A percentile compares a stretch with the other conserved stretches of the same genome.
Evolutionary conservation across 805 yeast species (phyloP).

Genomic region (Wickerhamiella sergipiensis): DNA sequence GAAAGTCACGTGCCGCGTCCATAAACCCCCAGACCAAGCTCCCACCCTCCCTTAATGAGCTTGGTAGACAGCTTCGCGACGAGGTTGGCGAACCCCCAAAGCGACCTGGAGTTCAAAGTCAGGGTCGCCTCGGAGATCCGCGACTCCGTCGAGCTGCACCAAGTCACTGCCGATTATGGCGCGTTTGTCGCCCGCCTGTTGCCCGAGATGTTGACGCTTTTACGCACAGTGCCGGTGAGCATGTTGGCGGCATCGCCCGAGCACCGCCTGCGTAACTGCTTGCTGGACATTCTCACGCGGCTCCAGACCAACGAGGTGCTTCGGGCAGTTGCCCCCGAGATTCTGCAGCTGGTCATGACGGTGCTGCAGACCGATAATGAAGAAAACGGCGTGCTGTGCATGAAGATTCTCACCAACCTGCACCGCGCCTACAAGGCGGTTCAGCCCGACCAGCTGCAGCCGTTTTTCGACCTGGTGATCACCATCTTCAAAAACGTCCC

Average conservation of each 20-base stretch:
- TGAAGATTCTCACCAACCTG: conserved; percentile 72
- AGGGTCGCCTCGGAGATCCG: conserved; percentile 67
- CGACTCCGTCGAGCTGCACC: conserved; percentile 75
- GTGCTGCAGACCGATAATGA: conserved; percentile 72
- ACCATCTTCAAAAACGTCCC: conserved; percentile 71
- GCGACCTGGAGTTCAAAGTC: conserved; percentile 48
- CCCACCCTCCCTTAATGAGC: conserved; percentile 7
- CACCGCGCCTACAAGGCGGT: conserved; percentile 71
- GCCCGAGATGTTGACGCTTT: conserved; percentile 52
- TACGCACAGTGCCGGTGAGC: conserved; percentile 45
- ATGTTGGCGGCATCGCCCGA: conserved; percentile 12
- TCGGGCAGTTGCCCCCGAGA: conserved; percentile 49
- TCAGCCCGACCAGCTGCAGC: conserved; percentile 57
- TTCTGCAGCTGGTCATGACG: conserved; percentile 45
- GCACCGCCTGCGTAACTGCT: conserved; percentile 52
- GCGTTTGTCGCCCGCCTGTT: conserved; percentile 54
- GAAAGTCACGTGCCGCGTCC: not conserved
- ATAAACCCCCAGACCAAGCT: not conserved
- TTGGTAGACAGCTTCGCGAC: conserved; percentile 15
- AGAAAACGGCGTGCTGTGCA: conserved; percentile 83
- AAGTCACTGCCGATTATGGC: conserved; percentile 70
- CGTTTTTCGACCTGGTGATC: conserved; percentile 63
- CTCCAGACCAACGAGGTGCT: conserved; percentile 72
- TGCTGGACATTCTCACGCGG: conserved; percentile 68
- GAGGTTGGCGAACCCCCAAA: conserved; percentile 15